These are phyloP conservation scores for Aulographum hederae DNA, from an alignment of 2,329 filamentous ascomycete genomes.

Conservation along the genomic window DNA sequence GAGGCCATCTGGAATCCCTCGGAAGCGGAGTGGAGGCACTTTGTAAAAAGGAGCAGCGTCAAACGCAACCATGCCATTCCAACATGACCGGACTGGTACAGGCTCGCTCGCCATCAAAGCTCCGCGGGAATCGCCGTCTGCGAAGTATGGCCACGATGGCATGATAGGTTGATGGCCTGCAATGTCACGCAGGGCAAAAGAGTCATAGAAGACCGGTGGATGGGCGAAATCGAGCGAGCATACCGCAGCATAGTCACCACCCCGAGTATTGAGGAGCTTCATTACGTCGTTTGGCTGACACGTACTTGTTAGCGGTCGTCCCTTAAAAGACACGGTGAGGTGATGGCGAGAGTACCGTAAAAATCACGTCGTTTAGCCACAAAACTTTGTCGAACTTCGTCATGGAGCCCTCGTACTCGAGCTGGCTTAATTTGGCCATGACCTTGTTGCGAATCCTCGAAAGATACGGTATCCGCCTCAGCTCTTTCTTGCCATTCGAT, in stretches of 20 bases:
- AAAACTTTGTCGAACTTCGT: conserved; percentile 39
- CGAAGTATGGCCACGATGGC: conserved; percentile 42
- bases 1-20: conserved; percentile 44
- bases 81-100: conserved; percentile 45
- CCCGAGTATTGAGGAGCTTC: conserved; percentile 41
- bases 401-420: conserved; percentile 26
- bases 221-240: conserved; percentile 42
- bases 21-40: conserved; percentile 34
- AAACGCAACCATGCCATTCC: conserved; percentile 41
- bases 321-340: not conserved
- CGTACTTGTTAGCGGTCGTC: no score
- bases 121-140: conserved; percentile 29
- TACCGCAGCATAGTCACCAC: conserved; percentile 40
- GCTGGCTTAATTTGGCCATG: conserved; percentile 37
- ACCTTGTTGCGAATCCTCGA: conserved; percentile 44
- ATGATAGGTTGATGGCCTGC: conserved; percentile 30
- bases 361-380: conserved; percentile 46
- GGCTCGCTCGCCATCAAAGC: conserved; percentile 34
- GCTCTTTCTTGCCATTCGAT: conserved; percentile 28
- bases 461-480: conserved; percentile 52
- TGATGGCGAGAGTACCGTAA: conserved; percentile 24
- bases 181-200: conserved; percentile 39
- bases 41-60: conserved; percentile 10
- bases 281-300: no score
- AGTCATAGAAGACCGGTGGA: conserved; percentile 39